Evolutionary conservation across 208 protist species (phyloP), one percentile per base, ranked within the genome.

Genomic region (Porcisia hertigi): DNA sequence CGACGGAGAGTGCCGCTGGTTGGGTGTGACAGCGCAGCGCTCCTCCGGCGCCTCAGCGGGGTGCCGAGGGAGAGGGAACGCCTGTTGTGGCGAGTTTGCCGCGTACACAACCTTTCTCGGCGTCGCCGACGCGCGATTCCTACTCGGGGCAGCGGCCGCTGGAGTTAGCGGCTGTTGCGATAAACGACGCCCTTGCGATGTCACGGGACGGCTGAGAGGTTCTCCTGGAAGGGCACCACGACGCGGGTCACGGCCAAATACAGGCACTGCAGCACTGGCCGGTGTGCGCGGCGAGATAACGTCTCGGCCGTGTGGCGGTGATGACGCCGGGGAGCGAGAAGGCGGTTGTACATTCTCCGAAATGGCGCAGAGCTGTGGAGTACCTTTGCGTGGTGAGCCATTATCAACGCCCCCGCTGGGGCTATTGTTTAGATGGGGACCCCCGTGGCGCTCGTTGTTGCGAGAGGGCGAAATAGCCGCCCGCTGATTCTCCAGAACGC

Each of bases 401-500:
- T 58, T 49, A 66, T 71, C 62, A 34, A 25, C 20, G 20, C 36
- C 67, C 30, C 65, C 55, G 55, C 60, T 36, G 36, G 43, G 45
- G 45, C 54, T 67, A 41, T 75, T 62, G 11, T 57, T 66, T 54
- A 52, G 57, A 47, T 64, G 75, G 11, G 73, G 76, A 9, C 63
- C 54, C 47, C 57, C 67, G 65, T 45, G 69, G 34, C 18, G 72
- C 60, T 79, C 69, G 62, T 71, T 83, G 45, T 78, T 83, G 70
- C 65, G 60, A 55, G 39, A n/a, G 39, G 78, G 76, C 75, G 86
- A 77, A 39, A 63, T 65, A 1, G 71, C 83, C n/a, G 74, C 76
- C 12, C 80, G 85, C 70, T 94, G 88, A 75, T 87, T 77, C 47
- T 90, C 90, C 30, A 95, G 81, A 16, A 97, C 88, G 36, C 85